These are phyloP conservation scores for Stachybotrys chlorohalonatus DNA, from an alignment of 2,329 filamentous ascomycete species.

Conservation along the genomic window DNA sequence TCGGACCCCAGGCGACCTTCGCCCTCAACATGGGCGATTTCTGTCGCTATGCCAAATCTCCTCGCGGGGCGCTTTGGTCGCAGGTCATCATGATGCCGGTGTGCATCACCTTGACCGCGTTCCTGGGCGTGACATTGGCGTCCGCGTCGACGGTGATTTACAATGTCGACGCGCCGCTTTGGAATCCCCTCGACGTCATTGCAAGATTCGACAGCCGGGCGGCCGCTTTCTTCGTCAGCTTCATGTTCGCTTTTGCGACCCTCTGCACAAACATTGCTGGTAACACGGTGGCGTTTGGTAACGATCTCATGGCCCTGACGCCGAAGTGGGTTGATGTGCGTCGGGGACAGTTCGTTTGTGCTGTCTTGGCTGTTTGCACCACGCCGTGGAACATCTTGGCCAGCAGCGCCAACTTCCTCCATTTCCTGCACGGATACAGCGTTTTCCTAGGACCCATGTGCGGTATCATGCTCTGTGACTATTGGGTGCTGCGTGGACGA, in stretches of 20 bases:
- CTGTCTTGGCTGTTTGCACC: slow-evolving; percentile 6
- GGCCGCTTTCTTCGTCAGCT: slow-evolving; percentile 18
- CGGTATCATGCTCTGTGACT: slow-evolving; percentile 26
- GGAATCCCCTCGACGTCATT: slow-evolving; percentile 19
- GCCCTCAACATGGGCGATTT: slow-evolving; percentile 11
- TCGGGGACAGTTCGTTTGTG: slow-evolving; percentile 32
- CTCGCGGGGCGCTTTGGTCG: slow-evolving; percentile 6
- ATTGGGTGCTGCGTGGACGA: slow-evolving; percentile 26
- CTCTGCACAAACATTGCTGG: slow-evolving; percentile 44
- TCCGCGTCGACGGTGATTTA: slow-evolving; percentile 2
- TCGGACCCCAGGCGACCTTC: slow-evolving; percentile 8
- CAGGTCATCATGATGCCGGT: slow-evolving; percentile 8
- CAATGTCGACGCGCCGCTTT: slow-evolving; percentile 5
- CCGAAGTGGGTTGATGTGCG: slow-evolving; percentile 44
- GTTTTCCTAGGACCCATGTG: slow-evolving; percentile 28
- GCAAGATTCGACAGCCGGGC: slow-evolving; percentile 16
- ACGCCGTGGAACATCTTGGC: slow-evolving; percentile 10
- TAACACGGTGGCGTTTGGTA: slow-evolving; percentile 43
- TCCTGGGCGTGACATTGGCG: slow-evolving; percentile 27
- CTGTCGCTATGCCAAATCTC: slow-evolving; percentile 9
- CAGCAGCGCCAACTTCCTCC: slow-evolving; percentile 6
- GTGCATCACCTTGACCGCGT: slow-evolving; percentile 21
- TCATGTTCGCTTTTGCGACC: slow-evolving; percentile 29
- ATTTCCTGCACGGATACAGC: slow-evolving; percentile 23
- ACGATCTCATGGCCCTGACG: slow-evolving; percentile 41